phyloP scores from a whole-genome alignment of 768 basidiomycete genomes.

The Phanerochaete carnosa region DNA sequence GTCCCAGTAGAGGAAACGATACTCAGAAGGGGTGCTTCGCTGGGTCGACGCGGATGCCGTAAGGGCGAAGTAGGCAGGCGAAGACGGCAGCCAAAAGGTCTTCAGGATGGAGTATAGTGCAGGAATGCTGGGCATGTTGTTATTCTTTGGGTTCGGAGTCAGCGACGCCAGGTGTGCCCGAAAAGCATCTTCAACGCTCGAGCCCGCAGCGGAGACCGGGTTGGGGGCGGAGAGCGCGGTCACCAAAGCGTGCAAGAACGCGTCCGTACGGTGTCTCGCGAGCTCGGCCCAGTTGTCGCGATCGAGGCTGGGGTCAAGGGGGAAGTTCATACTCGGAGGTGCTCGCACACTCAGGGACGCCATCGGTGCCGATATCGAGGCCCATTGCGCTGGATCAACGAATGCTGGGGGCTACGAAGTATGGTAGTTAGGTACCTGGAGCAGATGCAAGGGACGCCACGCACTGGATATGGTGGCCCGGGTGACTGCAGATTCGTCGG shows the following conservation, averaged over 20 bases:
- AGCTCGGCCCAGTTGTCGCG: conserved; percentile 66
- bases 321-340: conserved; percentile 23
- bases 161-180: conserved; percentile 71
- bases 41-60: conserved; percentile 69
- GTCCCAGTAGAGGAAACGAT: conserved; percentile 86
- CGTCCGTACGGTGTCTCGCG: conserved; percentile 50
- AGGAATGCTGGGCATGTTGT: conserved; percentile 53
- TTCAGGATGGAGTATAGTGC: conserved; percentile 74
- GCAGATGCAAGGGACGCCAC: background rate
- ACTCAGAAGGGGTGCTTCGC: conserved; percentile 61
- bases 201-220: conserved; percentile 53
- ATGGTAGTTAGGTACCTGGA: background rate
- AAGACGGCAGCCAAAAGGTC: conserved; percentile 82
- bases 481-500: conserved; percentile 7
- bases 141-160: conserved; percentile 42
- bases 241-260: conserved; percentile 56
- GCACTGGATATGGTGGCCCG: conserved; percentile 1
- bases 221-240: conserved; percentile 59
- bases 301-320: conserved; percentile 50
- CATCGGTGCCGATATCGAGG: conserved; percentile 22
- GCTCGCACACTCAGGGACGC: conserved; percentile 6
- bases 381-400: conserved; percentile 15
- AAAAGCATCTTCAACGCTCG: conserved; percentile 74
- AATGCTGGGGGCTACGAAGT: conserved; percentile 2
- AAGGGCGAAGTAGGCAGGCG: conserved; percentile 71